Percentiles rank a stretch among this genome's conserved stretches.
These are phyloP conservation scores for Prunus davidiana DNA, from an alignment of 306 rosid genomes.

Conservation along the genomic window DNA sequence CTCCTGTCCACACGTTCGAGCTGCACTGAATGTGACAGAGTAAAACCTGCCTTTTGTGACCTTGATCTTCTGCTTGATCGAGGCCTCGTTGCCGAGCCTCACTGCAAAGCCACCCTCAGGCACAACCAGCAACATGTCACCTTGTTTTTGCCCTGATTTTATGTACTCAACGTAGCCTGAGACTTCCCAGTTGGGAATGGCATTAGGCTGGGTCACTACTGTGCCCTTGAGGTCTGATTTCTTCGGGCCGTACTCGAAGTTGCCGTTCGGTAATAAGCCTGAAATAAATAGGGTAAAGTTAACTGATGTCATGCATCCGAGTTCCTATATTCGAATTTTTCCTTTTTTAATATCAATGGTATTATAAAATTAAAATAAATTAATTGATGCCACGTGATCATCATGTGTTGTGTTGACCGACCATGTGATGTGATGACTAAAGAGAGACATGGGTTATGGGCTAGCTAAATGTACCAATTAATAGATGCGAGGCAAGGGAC, in stretches of 20 bases:
- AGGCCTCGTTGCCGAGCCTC: conserved; percentile 79
- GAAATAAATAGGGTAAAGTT: background rate
- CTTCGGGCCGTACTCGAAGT: conserved; percentile 63
- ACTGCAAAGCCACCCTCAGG: conserved; percentile 65
- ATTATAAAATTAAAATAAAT: background rate
- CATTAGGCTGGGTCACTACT: conserved; percentile 23
- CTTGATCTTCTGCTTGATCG: conserved; percentile 55
- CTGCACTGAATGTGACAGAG: conserved; percentile 63
- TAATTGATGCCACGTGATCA: background rate
- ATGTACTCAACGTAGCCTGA: conserved; percentile 72
- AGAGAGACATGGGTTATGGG: background rate
- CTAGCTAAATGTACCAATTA: too few species aligned
- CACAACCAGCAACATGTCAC: conserved; percentile 72
- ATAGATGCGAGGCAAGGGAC: background rate
- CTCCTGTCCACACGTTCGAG: conserved; percentile 79
- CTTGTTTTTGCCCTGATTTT: conserved; percentile 73
- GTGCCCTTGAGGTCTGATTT: conserved; percentile 57
- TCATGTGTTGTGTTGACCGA: background rate
- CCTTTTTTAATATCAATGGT: too few species aligned
- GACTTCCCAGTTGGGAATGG: conserved; percentile 62
- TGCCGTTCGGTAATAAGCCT: conserved; percentile 72
- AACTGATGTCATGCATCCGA: too few species aligned
- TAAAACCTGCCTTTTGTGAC: conserved; percentile 44
- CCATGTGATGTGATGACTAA: conserved; percentile 8
- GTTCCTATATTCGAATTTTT: too few species aligned